A percentile compares a stretch with the other conserved stretches of the same genome.
phyloP scores from a whole-genome alignment of 2,329 filamentous ascomycete genomes.

The Huntiella savannae region DNA sequence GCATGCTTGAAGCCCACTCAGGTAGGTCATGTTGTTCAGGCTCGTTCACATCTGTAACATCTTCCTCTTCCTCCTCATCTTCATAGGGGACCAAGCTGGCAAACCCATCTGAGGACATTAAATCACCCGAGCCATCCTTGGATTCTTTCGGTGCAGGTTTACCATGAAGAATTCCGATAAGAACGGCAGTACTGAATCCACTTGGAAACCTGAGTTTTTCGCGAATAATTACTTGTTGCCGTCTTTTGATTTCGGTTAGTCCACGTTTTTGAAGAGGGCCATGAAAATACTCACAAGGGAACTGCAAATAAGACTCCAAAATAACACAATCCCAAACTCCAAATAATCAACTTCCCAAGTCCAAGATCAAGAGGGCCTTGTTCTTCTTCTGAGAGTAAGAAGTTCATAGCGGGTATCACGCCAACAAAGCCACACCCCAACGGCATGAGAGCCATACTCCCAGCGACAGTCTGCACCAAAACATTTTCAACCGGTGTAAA shows the following conservation, averaged over 20 bases:
- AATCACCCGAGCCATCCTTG: slow-evolving; percentile 3
- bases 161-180: slow-evolving; percentile 81
- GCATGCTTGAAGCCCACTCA: slow-evolving; percentile 28
- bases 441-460: slow-evolving; percentile 91
- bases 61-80: slow-evolving; percentile 16
- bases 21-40: slow-evolving; percentile 19
- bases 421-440: slow-evolving; percentile 90
- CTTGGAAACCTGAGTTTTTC: slow-evolving; percentile 90
- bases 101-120: slow-evolving; percentile 18
- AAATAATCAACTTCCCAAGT: slow-evolving; percentile 62
- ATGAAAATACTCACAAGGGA: slow-evolving; percentile 36
- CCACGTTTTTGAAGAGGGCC: background rate
- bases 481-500: slow-evolving; percentile 96
- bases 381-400: slow-evolving; percentile 58
- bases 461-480: slow-evolving; percentile 85
- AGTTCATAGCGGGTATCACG: slow-evolving; percentile 84
- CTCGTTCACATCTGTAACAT: slow-evolving; percentile 13
- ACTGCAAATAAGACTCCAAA: slow-evolving; percentile 96
- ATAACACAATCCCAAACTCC: slow-evolving; percentile 84
- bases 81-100: slow-evolving; percentile 22
- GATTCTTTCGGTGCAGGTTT: slow-evolving; percentile 16
- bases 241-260: slow-evolving; percentile 19
- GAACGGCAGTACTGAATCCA: slow-evolving; percentile 82
- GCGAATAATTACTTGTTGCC: slow-evolving; percentile 78
- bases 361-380: slow-evolving; percentile 55